These are phyloP conservation scores for Thielaviopsis euricoi DNA, from an alignment of 2,329 filamentous ascomycete genomes.

Conservation along the genomic window DNA sequence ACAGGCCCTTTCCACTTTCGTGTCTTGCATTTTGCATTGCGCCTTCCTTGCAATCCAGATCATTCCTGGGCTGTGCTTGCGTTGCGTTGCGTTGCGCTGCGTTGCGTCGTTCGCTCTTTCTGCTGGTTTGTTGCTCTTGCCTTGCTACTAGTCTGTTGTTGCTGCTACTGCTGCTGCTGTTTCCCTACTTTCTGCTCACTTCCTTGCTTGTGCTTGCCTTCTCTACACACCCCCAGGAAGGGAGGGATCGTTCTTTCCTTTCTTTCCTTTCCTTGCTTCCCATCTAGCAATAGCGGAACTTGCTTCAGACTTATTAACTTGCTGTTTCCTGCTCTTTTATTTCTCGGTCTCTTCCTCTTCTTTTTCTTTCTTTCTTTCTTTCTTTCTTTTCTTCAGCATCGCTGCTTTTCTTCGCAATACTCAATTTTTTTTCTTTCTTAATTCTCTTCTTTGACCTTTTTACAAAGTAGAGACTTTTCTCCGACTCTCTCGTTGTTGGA, in stretches of 20 bases:
- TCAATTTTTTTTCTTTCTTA: not conserved
- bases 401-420: slow-evolving; percentile 14
- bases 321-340: slow-evolving; percentile 2
- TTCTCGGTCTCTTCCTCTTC: slow-evolving; percentile 9
- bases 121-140: too few species aligned
- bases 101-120: too few species aligned
- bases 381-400: slow-evolving; percentile 22
- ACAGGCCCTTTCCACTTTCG: too few species aligned
- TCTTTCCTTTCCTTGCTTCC: not conserved
- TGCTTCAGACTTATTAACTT: slow-evolving; percentile 4
- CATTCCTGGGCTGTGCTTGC: too few species aligned
- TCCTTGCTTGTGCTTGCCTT: not conserved
- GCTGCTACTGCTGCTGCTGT: not conserved
- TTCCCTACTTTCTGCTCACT: not conserved
- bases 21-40: too few species aligned
- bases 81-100: too few species aligned
- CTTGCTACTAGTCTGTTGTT: too few species aligned
- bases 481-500: slow-evolving; percentile 24
- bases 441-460: slow-evolving; percentile 5
- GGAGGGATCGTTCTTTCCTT: not conserved
- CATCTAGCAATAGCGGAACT: not conserved
- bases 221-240: not conserved
- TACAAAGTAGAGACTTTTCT: slow-evolving; percentile 13
- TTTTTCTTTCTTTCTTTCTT: slow-evolving; percentile 14
- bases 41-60: too few species aligned